These are phyloP conservation scores for Tylopilus sp. DNA, from an alignment of 768 basidiomycete species.

Conservation along the genomic window DNA sequence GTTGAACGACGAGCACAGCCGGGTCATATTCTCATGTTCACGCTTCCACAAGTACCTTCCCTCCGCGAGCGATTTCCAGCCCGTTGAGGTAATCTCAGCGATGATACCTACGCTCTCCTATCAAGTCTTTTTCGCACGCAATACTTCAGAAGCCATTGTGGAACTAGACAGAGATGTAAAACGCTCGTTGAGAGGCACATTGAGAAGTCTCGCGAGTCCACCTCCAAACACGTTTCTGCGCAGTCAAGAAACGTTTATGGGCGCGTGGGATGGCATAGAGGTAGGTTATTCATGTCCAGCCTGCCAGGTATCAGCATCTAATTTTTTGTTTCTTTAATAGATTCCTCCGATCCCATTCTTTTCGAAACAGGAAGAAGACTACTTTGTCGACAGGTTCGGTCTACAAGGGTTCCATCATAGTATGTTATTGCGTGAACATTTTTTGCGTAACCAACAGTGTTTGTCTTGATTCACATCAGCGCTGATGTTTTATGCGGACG, in stretches of 20 bases:
- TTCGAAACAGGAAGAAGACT: conserved; percentile 59
- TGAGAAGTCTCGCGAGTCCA: conserved; percentile 50
- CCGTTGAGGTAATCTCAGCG: conserved; percentile 39
- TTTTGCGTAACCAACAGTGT: background rate
- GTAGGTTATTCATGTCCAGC: background rate
- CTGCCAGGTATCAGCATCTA: background rate
- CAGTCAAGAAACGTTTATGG: conserved; percentile 47
- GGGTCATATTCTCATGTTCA: background rate
- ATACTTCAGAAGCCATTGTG: conserved; percentile 42
- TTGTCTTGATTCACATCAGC: conserved; percentile 34
- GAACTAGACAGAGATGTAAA: conserved; percentile 58
- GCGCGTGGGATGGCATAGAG: conserved; percentile 44
- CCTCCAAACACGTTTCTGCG: conserved; percentile 55
- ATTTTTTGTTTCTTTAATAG: conserved; percentile 29
- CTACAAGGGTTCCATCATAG: conserved; percentile 59
- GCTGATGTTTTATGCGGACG: conserved; percentile 60
- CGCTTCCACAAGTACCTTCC: conserved; percentile 53
- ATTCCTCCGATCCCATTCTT: conserved; percentile 64
- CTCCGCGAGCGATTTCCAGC: conserved; percentile 43
- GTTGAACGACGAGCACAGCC: conserved; percentile 11
- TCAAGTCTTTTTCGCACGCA: conserved; percentile 56
- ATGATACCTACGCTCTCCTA: conserved; percentile 56
- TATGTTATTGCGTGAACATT: conserved; percentile 30
- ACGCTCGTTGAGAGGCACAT: conserved; percentile 53
- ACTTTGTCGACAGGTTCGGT: conserved; percentile 60